These are phyloP conservation scores for Symbiodinium natans DNA, from an alignment of 73 alveolate species.

Conservation along the genomic window DNA sequence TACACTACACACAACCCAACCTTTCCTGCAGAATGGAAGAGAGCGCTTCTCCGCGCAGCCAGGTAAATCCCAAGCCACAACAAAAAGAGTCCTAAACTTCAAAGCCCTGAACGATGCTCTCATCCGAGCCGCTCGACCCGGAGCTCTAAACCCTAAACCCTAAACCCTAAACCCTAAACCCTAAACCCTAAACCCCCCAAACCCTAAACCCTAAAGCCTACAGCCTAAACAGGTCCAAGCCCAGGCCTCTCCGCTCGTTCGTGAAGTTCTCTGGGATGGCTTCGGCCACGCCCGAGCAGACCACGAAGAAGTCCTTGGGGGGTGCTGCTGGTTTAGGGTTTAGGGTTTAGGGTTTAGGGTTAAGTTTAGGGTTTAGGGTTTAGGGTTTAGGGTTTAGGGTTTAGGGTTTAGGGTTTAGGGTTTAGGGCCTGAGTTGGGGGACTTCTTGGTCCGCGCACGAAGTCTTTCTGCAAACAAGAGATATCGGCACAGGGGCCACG, in stretches of 20 bases:
- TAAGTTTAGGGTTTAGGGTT: not conserved
- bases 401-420: not conserved
- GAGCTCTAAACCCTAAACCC: not conserved
- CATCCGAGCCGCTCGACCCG: no score
- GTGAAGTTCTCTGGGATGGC: not conserved
- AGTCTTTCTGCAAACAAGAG: no score
- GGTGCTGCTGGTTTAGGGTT: not conserved
- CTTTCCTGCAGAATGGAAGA: no score
- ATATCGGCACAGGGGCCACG: no score
- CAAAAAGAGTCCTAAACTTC: not conserved
- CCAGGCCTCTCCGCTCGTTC: not conserved
- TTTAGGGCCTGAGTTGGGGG: no score
- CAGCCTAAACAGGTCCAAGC: no score
- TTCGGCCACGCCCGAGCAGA: constrained; percentile 26
- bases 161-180: not conserved
- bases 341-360: not conserved
- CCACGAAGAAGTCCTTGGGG: constrained; percentile 36
- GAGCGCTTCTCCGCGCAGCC: no score
- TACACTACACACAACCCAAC: no score
- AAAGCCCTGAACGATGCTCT: no score
- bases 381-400: not conserved
- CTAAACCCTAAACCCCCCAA: not conserved
- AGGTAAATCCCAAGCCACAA: no score
- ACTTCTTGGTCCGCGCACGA: no score
- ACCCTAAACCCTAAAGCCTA: not conserved